Evolutionary conservation across 805 yeast genomes (phyloP), one percentile per base, ranked within the genome.

Genomic region (Candida argentea): DNA sequence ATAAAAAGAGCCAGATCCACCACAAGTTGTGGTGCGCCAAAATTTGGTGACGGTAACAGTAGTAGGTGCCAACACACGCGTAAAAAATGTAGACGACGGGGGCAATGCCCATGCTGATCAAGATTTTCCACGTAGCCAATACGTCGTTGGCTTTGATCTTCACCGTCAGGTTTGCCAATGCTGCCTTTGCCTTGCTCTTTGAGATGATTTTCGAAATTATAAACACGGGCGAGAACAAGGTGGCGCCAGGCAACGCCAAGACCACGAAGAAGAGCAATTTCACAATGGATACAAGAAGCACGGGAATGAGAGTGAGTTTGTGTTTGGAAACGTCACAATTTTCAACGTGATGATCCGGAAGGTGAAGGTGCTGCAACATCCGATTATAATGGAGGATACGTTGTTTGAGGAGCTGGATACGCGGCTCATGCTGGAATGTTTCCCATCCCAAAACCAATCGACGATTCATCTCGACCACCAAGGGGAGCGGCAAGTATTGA

Each of bases 81-180:
- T 91, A 91, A 32, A 81, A 61, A 20, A 76, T 72, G 60, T 89
- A 91, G 16, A 91, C 59, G 23, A 84, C 50, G 3, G 98, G 98
- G 0, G 96, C 93, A 30, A 84, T 57, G 4, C 89, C 93, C 70
- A 91, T 70, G 19, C 87, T 76, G 22, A 89, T 85, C 37, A 91
- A 62, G 26, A 91, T 78, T 54, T 91, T 91, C 98, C 98, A 91
- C 2, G 97, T 87, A 2, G 97, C 97, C 34, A 91, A 71, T 15
- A 91, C 96, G 52, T 91, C 98, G 32, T 76, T 79, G 11, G 94
- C 98, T 46, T 76, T 76, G 35, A 91, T 77, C 50, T 91, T 91
- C 14, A 91, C 98, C 0, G 86, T 69, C 0, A 96, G 86, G 5
- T 70, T 77, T 7, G 86, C 87, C 35, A 91, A 63, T 0, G 97